These are phyloP conservation scores for Batkoa obscura DNA, from an alignment of 371 early-diverging fungal genomes.

Conservation along the genomic window DNA sequence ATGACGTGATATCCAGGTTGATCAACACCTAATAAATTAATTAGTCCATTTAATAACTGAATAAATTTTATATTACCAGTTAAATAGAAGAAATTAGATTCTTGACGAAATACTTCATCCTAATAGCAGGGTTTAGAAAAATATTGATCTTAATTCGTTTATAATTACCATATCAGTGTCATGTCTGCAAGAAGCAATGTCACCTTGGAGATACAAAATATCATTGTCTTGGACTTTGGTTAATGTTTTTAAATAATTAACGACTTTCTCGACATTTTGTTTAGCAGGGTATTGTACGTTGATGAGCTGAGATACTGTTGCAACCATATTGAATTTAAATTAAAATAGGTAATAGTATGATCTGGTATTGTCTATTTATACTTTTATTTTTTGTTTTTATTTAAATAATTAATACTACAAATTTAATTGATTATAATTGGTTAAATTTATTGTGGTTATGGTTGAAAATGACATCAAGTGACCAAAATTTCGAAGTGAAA, in stretches of 20 bases:
- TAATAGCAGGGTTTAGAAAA: not conserved
- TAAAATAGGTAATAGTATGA: too few species aligned
- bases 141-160: not conserved
- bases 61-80: constrained; percentile 11
- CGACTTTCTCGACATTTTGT: constrained; percentile 39
- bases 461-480: too few species aligned
- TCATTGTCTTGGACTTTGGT: constrained; percentile 17
- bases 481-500: too few species aligned
- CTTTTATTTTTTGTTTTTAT: too few species aligned
- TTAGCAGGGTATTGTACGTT: constrained; percentile 22
- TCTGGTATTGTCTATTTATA: too few species aligned
- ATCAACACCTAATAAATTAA: constrained; percentile 15
- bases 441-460: too few species aligned
- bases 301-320: not conserved
- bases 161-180: constrained; percentile 40
- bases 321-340: too few species aligned
- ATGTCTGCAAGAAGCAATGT: constrained; percentile 37
- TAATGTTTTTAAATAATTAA: constrained; percentile 24
- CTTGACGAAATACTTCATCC: constrained; percentile 20
- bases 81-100: constrained; percentile 31
- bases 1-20: constrained; percentile 26
- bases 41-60: not conserved
- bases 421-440: too few species aligned
- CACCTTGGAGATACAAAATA: constrained; percentile 44
- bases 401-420: too few species aligned